phyloP scores from a whole-genome alignment of 768 basidiomycete genomes.

The Kwoniella dejecticola region DNA sequence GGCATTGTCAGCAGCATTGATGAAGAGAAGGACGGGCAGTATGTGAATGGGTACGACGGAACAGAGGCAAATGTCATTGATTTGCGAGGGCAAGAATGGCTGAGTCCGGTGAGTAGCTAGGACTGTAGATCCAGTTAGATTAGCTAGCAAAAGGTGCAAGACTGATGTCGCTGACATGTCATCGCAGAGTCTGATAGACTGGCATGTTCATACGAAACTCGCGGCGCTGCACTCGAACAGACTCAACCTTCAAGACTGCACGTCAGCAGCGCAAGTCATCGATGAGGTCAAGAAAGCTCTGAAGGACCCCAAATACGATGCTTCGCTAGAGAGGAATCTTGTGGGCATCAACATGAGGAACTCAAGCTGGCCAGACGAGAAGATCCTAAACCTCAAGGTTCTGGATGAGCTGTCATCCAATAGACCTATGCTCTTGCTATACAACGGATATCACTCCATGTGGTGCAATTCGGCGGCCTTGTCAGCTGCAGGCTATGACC shows the following conservation, averaged over 20 bases:
- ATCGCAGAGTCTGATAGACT: conserved; percentile 18
- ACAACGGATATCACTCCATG: conserved; percentile 37
- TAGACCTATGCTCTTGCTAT: conserved; percentile 32
- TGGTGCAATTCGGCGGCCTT: conserved; percentile 33
- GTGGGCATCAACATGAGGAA: conserved; percentile 22
- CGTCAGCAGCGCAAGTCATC: conserved; percentile 9
- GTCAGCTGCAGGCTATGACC: conserved; percentile 16
- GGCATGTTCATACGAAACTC: conserved; percentile 14
- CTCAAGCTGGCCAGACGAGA: conserved; percentile 32
- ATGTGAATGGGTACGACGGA: conserved; percentile 3
- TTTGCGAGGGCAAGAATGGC: conserved; percentile 5
- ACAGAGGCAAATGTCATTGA: background rate
- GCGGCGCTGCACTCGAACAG: conserved; percentile 11
- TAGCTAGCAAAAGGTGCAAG: too few species aligned
- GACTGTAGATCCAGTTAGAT: too few species aligned
- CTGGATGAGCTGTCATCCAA: conserved; percentile 22
- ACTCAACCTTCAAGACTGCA: conserved; percentile 8
- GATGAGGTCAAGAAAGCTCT: conserved; percentile 10
- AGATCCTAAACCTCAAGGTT: conserved; percentile 5
- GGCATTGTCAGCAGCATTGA: background rate
- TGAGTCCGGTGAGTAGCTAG: conserved; percentile 9
- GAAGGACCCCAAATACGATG: conserved; percentile 7
- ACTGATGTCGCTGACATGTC: background rate
- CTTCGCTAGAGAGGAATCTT: conserved; percentile 4
- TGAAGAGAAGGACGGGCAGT: background rate